Evolutionary conservation across 306 rosid species (phyloP), one percentile per base, ranked within the genome.

Genomic region (Inga laurina): DNA sequence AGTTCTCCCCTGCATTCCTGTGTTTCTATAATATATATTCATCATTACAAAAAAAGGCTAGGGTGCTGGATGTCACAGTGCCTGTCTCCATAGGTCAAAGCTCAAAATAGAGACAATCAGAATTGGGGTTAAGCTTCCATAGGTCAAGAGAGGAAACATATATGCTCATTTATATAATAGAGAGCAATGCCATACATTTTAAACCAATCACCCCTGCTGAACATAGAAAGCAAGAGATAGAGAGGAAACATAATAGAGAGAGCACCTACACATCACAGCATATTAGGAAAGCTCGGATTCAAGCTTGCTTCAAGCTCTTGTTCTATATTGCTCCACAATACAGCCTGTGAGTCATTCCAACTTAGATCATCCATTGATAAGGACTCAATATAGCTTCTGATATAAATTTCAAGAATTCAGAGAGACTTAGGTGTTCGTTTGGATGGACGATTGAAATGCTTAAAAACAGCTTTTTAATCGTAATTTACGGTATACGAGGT

Each of bases 301-400:
- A 87, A 67, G 86, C 77, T 87, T 82, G 85, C 87, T 82, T 89
- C 94, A 75, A 89, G 83, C 5, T 87, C 90, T 72, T 85, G 90
- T 49, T 89, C 93, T 72, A 82, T 88, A 41, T 73, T 84, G 80
- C 82, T 89, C 93, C 97, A 92, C 54, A 86, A 67, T 61, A 77
- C 77, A 44, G 77, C 79, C 69, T 81, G 87, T 19, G 93, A 85
- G 22, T 83, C 89, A 83, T 87, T 88, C 97, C 97, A 93, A 46
- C 83, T 89, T 83, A 88, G 46, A 81, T 85, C 84, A 69, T 92
- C 97, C 98, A 95, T 94, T 27, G 73, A 51, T 81, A 46, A 56
- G 78, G 39, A 48, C 74, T 61, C 5, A 2, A 71, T 43, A 75
- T 59, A 62, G 45, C 16, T 74, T 59, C 85, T 78, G 67, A 56